Conservation (phyloP, 805 yeast species). For the Metschnikowia arizonensis region DNA sequence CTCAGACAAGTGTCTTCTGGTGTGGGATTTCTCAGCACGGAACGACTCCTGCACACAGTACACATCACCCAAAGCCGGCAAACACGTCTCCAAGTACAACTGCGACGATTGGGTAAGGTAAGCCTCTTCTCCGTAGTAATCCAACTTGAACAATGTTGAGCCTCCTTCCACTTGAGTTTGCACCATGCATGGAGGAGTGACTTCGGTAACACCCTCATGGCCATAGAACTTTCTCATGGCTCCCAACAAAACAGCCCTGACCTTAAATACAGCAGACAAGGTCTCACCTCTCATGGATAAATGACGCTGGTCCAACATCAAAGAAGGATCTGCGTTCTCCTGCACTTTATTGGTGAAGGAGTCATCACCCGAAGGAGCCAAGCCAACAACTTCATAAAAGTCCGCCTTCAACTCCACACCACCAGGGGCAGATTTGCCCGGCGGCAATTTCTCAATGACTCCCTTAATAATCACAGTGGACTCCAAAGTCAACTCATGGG, state of each 20-base stretch:
- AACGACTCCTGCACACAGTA: constrained; percentile 97
- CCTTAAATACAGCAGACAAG: constrained; percentile 87
- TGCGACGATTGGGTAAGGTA: constrained; percentile 96
- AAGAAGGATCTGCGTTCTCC: constrained; percentile 90
- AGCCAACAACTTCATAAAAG: constrained; percentile 81
- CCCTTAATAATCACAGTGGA: constrained; percentile 81
- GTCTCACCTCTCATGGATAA: constrained; percentile 96
- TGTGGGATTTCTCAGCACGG: constrained; percentile 98
- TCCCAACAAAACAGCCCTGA: constrained; percentile 74
- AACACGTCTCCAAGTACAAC: constrained; percentile 91
- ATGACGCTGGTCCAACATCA: constrained; percentile 92
- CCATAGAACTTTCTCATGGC: constrained; percentile 72
- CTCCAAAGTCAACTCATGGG: constrained; percentile 83
- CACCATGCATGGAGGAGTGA: constrained; percentile 99
- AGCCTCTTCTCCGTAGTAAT: constrained; percentile 96
- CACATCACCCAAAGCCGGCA: constrained; percentile 95
- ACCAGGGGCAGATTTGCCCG: constrained; percentile 96
- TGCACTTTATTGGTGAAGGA: constrained; percentile 91
- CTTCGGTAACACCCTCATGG: constrained; percentile 78
- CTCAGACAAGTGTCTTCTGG: constrained; percentile 96
- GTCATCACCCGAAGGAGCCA: constrained; percentile 96
- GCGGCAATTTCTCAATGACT: constrained; percentile 77
- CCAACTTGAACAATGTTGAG: constrained; percentile 85
- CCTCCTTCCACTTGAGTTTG: constrained; percentile 99
- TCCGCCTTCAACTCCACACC: constrained; percentile 92